Evolutionary conservation across 179 eudicot species (phyloP), one percentile per base, ranked within the genome.

Genomic region (Corrigiola litoralis): DNA sequence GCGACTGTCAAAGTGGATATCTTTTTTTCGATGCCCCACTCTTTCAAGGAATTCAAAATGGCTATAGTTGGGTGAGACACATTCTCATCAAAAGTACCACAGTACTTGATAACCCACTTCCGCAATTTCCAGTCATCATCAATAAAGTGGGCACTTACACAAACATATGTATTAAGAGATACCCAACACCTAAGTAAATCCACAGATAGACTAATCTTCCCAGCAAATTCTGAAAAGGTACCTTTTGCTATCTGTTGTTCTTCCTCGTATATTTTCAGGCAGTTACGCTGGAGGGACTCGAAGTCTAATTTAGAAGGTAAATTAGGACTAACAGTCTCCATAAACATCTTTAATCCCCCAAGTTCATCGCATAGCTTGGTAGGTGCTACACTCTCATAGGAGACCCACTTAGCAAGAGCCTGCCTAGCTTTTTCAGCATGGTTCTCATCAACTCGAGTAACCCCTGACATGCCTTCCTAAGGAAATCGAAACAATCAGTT

Each of bases 141-240:
- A n/a, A 78, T 37, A 11, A 74, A 77, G 1, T 73, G 75, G 3
- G 72, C 81, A 47, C 20, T 50, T 16, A 78, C 41, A 51, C 73
- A 66, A 29, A 61, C 2, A 21, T 54, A 66, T 0, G 49, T 25
- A 23, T 36, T 20, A 2, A 0, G 16, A 12, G 4, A 37, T 7
- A 0, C 25, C 45, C 52, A 31, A 31, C 11, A 20, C 16, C 16
- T 46, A 24, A n/a, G 36, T 12, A 38, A 32, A 36, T 75, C 83
- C 7, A 75, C 65, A 2, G 72, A 72, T 14, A 79, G 52, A 53
- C 80, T 55, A 18, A 72, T 51, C 21, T 33, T 59, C 34, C 72
- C 77, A 65, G 55, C 70, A 56, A 55, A 40, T 42, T 56, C 50
- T 20, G 69, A 55, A 17, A 79, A 56, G 25, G 48, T 6, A 44